A percentile compares a stretch with the other conserved stretches of the same genome.
Conservation (phyloP, 352 stramenopile species). For the Hyaloperonospora brassicae region DNA sequence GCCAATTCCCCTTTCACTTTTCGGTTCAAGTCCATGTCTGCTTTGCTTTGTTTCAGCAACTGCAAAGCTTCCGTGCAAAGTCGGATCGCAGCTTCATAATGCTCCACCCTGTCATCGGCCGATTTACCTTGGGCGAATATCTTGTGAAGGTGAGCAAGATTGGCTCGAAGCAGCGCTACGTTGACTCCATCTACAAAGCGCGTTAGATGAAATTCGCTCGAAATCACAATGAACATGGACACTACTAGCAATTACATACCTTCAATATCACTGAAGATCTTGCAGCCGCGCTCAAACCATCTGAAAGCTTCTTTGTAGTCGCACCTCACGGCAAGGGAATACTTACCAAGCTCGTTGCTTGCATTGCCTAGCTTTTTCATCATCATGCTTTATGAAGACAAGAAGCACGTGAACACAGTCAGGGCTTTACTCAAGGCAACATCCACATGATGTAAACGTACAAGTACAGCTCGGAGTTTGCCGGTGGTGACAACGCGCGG, state of each 20-base stretch:
- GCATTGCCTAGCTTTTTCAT: conserved; percentile 87
- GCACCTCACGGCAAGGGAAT: conserved; percentile 36
- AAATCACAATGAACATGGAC: conserved; percentile 3
- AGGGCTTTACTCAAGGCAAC: conserved; percentile 7
- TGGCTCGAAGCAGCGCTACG: conserved; percentile 68
- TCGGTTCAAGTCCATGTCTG: conserved; percentile 41
- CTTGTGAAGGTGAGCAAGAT: conserved; percentile 80
- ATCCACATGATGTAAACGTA: conserved; percentile 27
- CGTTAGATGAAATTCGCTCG: conserved; percentile 1
- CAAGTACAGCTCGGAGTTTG: conserved; percentile 79
- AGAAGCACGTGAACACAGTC: conserved; percentile 3
- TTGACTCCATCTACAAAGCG: conserved; percentile 58
- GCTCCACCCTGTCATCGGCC: conserved; percentile 27
- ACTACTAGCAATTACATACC: conserved; percentile 20
- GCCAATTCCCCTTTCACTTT: conserved; percentile 80
- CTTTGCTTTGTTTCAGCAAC: conserved; percentile 64
- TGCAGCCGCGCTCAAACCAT: conserved; percentile 76
- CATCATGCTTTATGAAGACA: conserved; percentile 39
- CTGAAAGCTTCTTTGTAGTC: conserved; percentile 50
- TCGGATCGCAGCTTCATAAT: conserved; percentile 55
- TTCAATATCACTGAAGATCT: conserved; percentile 79
- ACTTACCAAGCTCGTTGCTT: conserved; percentile 78
- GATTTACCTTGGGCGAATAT: conserved; percentile 63
- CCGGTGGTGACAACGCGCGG: conserved; percentile 44
- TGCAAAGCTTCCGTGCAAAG: conserved; percentile 58